Evolutionary conservation across 305 asterid species (phyloP), one percentile per base, ranked within the genome.

Genomic region (Fraxinus platypoda): DNA sequence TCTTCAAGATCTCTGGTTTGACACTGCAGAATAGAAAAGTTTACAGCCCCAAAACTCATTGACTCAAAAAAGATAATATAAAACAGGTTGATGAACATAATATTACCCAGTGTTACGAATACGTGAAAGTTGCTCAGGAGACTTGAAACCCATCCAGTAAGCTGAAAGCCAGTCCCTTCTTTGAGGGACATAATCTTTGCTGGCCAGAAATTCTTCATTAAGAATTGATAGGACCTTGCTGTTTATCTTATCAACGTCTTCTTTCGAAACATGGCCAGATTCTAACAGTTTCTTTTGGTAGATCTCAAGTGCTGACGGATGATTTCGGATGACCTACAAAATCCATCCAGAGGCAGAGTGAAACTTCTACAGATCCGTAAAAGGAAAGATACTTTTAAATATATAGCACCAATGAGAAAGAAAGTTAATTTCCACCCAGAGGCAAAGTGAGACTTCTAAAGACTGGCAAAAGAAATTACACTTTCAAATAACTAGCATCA

Each of bases 131-230:
- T 94, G 98, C 78, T 91, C 93, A 52, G 97, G 98, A 84, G 98
- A 94, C 90, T 94, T 94, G 89, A 94, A 94, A 74, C 97, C 97
- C 78, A 89, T 72, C 98, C 98, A 94, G 86, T 92, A 94, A 57
- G 98, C 98, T 77, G 98, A 95, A 85, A 95, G 98, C 98, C 98
- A 95, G 90, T 95, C 98, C 90, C 98, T 88, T 84, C 92, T 91
- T 82, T 92, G 90, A 70, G 98, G 95, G 73, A 95, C 90, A 79
- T 94, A 91, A 59, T 94, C 97, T 87, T 95, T 95, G 94, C 97
- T 95, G 88, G 97, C 95, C 83, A 91, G 19, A 86, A 95, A 94
- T 86, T 95, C 98, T 90, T 92, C 98, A 84, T 94, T 95, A 83
- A 95, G 97, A 85, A 95, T 94, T 75, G 92, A 43, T 64, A 79